A percentile compares a stretch with the other conserved stretches of the same genome.
phyloP scores from a whole-genome alignment of 192 early-diverging fungal genomes.

The Coemansia sp. region DNA sequence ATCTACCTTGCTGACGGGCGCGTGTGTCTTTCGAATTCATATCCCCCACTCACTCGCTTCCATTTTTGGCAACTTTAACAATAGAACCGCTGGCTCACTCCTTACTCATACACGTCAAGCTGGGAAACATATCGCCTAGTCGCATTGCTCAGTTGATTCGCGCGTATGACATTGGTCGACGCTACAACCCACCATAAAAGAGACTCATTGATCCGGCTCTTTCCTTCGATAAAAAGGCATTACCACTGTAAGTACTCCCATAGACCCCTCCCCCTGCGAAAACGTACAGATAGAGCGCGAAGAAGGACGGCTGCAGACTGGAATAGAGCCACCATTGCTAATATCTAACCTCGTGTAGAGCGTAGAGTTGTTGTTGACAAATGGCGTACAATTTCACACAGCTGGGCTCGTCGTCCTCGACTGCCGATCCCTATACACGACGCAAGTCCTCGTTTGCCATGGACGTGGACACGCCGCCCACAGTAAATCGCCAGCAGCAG shows the following conservation, averaged over 20 bases:
- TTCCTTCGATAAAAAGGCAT: not conserved
- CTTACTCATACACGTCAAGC: not conserved
- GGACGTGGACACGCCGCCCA: slow-evolving; percentile 31
- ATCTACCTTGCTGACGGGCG: not conserved
- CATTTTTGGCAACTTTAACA: not conserved
- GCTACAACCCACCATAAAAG: not conserved
- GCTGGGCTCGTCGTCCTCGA: not conserved
- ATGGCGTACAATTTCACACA: slow-evolving; percentile 23
- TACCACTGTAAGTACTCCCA: not conserved
- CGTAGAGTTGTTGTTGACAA: not conserved
- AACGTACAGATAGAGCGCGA: too few species aligned
- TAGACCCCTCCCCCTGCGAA: not conserved
- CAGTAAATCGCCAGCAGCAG: slow-evolving; percentile 6
- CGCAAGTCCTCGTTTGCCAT: slow-evolving; percentile 38
- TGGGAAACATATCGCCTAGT: not conserved
- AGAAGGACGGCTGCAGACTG: not conserved
- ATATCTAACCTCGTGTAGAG: not conserved
- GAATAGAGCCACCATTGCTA: not conserved
- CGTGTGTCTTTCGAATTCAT: not conserved
- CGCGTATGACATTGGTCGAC: not conserved
- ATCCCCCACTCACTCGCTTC: not conserved
- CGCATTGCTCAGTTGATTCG: not conserved
- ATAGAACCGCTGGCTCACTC: not conserved
- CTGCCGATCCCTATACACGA: slow-evolving; percentile 6
- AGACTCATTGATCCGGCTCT: not conserved